These are phyloP conservation scores for Liquidambar formosana DNA, from an alignment of 164 flowering plant species.

Conservation along the genomic window DNA sequence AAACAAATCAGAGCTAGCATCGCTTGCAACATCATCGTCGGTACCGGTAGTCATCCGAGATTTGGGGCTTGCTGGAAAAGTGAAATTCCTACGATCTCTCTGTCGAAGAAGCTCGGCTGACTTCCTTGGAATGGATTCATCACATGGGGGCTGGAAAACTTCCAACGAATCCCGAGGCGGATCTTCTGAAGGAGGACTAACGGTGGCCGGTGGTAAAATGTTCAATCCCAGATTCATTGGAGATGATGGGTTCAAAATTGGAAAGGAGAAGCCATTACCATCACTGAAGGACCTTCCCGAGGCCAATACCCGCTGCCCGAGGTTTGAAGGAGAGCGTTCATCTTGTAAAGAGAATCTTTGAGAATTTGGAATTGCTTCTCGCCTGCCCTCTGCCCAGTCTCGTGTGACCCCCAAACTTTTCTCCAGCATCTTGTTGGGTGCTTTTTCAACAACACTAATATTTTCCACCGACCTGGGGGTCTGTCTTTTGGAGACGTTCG, in stretches of 20 bases:
- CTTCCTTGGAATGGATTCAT: slow-evolving; percentile 5
- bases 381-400: slow-evolving; percentile 11
- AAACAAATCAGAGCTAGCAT: slow-evolving; percentile 89
- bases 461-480: slow-evolving; percentile 1
- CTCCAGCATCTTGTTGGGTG: not conserved
- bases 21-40: slow-evolving; percentile 70
- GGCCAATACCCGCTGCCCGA: slow-evolving; percentile 21
- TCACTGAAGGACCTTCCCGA: slow-evolving; percentile 22
- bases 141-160: slow-evolving; percentile 41
- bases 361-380: slow-evolving; percentile 3
- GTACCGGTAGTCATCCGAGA: slow-evolving; percentile 10
- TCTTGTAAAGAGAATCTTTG: slow-evolving; percentile 17
- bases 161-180: slow-evolving; percentile 60
- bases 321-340: slow-evolving; percentile 7
- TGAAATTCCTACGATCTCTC: slow-evolving; percentile 17
- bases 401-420: not conserved
- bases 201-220: not conserved
- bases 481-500: slow-evolving; percentile 13
- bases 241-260: slow-evolving; percentile 31
- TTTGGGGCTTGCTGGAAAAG: slow-evolving; percentile 35
- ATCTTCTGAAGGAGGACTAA: slow-evolving; percentile 16
- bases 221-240: slow-evolving; percentile 6
- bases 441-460: not conserved
- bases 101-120: slow-evolving; percentile 19
- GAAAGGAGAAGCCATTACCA: slow-evolving; percentile 49